Conservation (phyloP, 306 rosid genomes). For the Cucurbita maxima region DNA sequence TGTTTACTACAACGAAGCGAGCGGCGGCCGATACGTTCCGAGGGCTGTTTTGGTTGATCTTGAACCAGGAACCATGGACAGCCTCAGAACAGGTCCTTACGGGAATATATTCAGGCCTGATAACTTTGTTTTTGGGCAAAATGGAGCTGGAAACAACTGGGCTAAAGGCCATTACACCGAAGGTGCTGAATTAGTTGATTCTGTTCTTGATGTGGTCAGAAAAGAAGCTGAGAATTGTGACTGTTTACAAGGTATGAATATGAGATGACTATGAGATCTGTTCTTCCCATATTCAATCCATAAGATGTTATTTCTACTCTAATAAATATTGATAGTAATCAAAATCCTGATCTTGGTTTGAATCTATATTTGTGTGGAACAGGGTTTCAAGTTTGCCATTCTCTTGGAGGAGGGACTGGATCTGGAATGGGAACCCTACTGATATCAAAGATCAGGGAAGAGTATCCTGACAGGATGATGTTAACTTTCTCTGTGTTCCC, state of each 20-base stretch:
- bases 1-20: constrained; percentile 80
- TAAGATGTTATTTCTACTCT: background rate
- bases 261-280: too few species aligned
- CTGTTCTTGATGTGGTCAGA: constrained; percentile 86
- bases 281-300: background rate
- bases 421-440: constrained; percentile 86
- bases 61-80: constrained; percentile 92
- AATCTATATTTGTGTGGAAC: constrained; percentile 1
- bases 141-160: constrained; percentile 92
- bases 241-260: constrained; percentile 60
- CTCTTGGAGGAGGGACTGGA: constrained; percentile 92
- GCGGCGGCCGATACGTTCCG: constrained; percentile 72
- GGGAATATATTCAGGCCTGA: constrained; percentile 77
- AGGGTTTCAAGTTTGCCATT: constrained; percentile 88
- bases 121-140: constrained; percentile 77
- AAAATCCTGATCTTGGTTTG: background rate
- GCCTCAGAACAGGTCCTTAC: constrained; percentile 58
- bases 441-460: constrained; percentile 91
- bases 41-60: constrained; percentile 82
- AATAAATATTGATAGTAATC: background rate
- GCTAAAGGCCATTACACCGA: constrained; percentile 88
- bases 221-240: constrained; percentile 89
- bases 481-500: constrained; percentile 85
- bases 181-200: constrained; percentile 78
- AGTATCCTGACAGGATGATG: constrained; percentile 91